Evolutionary conservation across 768 basidiomycete species (phyloP).

Genomic region (Xerocomellus amylosporus): DNA sequence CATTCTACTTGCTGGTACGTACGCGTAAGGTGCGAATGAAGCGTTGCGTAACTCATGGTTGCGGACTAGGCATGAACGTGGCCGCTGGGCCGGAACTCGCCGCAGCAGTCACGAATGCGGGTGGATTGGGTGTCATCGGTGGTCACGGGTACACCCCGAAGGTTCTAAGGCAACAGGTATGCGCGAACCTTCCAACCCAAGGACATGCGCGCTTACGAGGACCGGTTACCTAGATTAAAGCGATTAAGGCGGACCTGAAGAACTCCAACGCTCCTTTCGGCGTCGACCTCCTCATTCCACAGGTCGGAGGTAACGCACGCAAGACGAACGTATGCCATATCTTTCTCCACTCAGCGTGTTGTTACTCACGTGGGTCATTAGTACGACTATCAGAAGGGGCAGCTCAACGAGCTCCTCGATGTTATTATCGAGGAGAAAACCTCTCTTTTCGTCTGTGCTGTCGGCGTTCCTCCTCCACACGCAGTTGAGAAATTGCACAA

Average conservation of each 20-base stretch:
- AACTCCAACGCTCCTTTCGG: slow-evolving; percentile 83
- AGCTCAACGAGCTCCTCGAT: slow-evolving; percentile 77
- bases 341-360: neutral
- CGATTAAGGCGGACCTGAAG: slow-evolving; percentile 67
- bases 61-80: slow-evolving; percentile 56
- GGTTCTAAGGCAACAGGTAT: slow-evolving; percentile 72
- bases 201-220: slow-evolving; percentile 5
- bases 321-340: slow-evolving; percentile 74
- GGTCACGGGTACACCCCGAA: slow-evolving; percentile 86
- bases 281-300: slow-evolving; percentile 86
- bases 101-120: slow-evolving; percentile 92
- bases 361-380: slow-evolving; percentile 25
- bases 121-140: slow-evolving; percentile 90
- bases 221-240: slow-evolving; percentile 50
- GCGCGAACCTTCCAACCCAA: slow-evolving; percentile 5
- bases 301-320: slow-evolving; percentile 81
- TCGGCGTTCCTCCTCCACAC: slow-evolving; percentile 81
- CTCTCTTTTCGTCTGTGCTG: slow-evolving; percentile 85
- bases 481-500: slow-evolving; percentile 80
- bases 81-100: slow-evolving; percentile 80
- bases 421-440: slow-evolving; percentile 93
- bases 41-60: slow-evolving; percentile 24
- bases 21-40: neutral
- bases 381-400: slow-evolving; percentile 89
- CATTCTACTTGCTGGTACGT: slow-evolving; percentile 72